Conservation (phyloP, 495 filamentous ascomycete species). For the Glonium stellatum region DNA sequence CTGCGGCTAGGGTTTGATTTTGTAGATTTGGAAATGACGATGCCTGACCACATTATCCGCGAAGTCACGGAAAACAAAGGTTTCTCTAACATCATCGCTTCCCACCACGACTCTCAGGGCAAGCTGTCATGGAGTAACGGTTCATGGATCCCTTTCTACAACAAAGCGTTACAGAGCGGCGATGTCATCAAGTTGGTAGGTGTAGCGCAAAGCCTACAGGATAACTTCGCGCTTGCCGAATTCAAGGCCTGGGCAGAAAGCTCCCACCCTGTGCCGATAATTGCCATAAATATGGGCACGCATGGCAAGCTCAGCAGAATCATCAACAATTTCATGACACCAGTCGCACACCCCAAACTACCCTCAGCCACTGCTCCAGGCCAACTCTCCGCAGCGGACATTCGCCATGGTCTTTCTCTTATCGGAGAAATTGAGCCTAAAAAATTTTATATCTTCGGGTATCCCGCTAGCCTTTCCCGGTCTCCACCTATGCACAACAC, state of each 20-base stretch:
- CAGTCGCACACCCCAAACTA: constrained; percentile 82
- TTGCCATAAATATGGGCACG: constrained; percentile 94
- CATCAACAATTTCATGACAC: constrained; percentile 87
- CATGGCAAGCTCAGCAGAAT: constrained; percentile 84
- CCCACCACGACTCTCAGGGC: constrained; percentile 81
- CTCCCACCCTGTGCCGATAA: constrained; percentile 69
- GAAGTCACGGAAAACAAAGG: constrained; percentile 62
- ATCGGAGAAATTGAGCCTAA: constrained; percentile 72
- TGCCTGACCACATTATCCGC: constrained; percentile 65
- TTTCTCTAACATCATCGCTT: constrained; percentile 78
- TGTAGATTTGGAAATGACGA: constrained; percentile 85
- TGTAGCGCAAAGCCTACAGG: constrained; percentile 64
- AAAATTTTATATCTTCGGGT: constrained; percentile 81
- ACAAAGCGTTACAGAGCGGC: constrained; percentile 75
- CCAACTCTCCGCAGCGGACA: constrained; percentile 86
- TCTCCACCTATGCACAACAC: constrained; percentile 87
- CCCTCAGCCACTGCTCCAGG: constrained; percentile 92
- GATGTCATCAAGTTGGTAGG: constrained; percentile 95
- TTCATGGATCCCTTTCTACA: constrained; percentile 82
- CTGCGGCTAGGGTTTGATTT: constrained; percentile 82
- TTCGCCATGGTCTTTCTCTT: constrained; percentile 65
- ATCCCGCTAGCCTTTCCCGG: constrained; percentile 68
- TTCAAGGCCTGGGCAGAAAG: constrained; percentile 72
- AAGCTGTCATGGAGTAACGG: constrained; percentile 79
- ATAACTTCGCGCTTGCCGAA: constrained; percentile 76